Percentiles rank a stretch among this genome's conserved stretches.
Conservation (phyloP, 148 eudicot species). For the Dysphania ambrosioides region DNA sequence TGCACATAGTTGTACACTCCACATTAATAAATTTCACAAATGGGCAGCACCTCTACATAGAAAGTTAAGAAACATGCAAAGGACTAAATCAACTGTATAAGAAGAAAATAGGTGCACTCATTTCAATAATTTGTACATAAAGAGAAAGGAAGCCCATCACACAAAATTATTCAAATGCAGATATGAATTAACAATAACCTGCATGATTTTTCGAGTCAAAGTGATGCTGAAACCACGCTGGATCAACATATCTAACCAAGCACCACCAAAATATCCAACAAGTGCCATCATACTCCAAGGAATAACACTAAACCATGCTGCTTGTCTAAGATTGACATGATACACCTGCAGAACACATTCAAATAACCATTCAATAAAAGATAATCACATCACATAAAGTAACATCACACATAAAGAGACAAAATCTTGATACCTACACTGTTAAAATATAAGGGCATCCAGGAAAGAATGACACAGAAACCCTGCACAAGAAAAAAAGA, state of each 20-base stretch:
- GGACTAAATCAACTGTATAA: background rate
- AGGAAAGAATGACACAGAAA: constrained; percentile 87
- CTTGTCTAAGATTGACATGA: constrained; percentile 83
- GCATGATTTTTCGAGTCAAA: constrained; percentile 86
- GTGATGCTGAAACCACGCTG: constrained; percentile 69
- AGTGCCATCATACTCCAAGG: constrained; percentile 96
- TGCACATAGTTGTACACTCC: background rate
- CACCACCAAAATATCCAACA: constrained; percentile 81
- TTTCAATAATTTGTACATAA: background rate
- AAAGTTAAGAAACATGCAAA: background rate
- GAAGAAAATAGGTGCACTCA: background rate
- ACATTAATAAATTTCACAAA: background rate
- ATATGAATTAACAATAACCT: constrained; percentile 37
- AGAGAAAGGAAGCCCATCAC: background rate
- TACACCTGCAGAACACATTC: constrained; percentile 50
- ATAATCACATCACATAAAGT: background rate
- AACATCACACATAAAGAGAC: background rate
- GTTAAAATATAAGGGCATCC: constrained; percentile 94
- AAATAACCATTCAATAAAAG: background rate
- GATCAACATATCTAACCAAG: constrained; percentile 69
- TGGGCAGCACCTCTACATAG: background rate
- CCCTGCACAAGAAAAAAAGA: constrained; percentile 51
- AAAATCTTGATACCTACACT: constrained; percentile 42
- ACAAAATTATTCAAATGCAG: background rate
- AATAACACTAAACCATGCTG: constrained; percentile 98